phyloP scores from a whole-genome alignment of 75 land plant genomes.

The Pinus taeda region DNA sequence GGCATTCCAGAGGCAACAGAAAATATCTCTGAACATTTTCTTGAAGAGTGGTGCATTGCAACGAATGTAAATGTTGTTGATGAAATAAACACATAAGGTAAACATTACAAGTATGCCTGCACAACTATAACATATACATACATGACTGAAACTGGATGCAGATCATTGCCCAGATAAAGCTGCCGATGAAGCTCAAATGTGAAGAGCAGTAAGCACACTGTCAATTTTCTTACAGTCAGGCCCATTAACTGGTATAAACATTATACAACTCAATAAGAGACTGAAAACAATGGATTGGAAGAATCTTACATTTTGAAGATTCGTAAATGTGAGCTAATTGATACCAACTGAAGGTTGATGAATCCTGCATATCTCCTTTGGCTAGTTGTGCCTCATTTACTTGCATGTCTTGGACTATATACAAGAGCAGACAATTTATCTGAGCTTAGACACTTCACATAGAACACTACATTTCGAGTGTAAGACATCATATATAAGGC shows the following conservation, averaged over 20 bases:
- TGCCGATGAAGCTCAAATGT: slow-evolving; percentile 80
- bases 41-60: not conserved
- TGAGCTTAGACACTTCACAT: not conserved
- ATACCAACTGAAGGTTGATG: slow-evolving; percentile 26
- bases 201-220: slow-evolving; percentile 66
- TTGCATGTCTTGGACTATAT: slow-evolving; percentile 30
- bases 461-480: not conserved
- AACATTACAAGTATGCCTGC: not conserved
- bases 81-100: not conserved
- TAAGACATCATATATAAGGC: not conserved
- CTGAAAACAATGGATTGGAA: not conserved
- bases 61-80: not conserved
- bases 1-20: not conserved
- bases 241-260: not conserved
- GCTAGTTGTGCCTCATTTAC: slow-evolving; percentile 21
- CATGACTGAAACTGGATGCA: slow-evolving; percentile 50
- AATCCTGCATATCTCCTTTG: slow-evolving; percentile 12
- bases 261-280: not conserved
- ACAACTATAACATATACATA: slow-evolving; percentile 20
- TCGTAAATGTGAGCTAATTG: slow-evolving; percentile 67
- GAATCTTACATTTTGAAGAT: slow-evolving; percentile 64
- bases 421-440: slow-evolving; percentile 4
- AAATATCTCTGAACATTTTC: slow-evolving; percentile 6
- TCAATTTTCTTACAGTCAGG: slow-evolving; percentile 4
- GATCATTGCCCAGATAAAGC: slow-evolving; percentile 17